Base-by-base conservation (phyloP, 768 basidiomycete genomes). In the Mycena haematopus region DNA sequence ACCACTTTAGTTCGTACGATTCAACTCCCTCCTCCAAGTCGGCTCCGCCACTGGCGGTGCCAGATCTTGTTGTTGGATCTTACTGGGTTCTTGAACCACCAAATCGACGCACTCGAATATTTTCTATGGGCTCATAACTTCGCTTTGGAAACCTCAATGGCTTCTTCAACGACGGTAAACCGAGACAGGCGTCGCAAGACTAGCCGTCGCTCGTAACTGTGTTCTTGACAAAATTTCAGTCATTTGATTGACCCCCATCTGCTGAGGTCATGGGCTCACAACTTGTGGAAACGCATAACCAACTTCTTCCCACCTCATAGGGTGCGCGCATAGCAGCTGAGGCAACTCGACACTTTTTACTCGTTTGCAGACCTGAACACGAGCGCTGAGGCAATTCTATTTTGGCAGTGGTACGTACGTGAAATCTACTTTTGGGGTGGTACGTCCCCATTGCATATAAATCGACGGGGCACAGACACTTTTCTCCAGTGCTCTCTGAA, bases 141-240 rank as follows among this genome's bases (percentile, higher is more conserved):
- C 36, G 14, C 36, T 36, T 36, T 36, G 36, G 36, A 36, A 11
- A 36, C 13, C 36, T 36, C 14, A 15, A n/a, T n/a, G n/a, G n/a
- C n/a, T n/a, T n/a, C n/a, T 13, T 13, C 36, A 36, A 36, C n/a
- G n/a, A n/a, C n/a, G n/a, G n/a, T n/a, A n/a, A n/a, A n/a, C 29
- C 9, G 29, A 9, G 9, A 31, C 29, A 31, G 29, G 29, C 36
- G 36, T 45, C 24, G 42, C 17, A 44, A 33, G 40, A 27, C 38
- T 25, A 44, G 29, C 40, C 19, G 38, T 13, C 11, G 40, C 40
- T 42, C 19, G 19, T 10, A 42, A 22, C 17, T 21, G 31, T 47
- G 36, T 40, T 58, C 33, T 58, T 58, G 47, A 21, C 46, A 13
- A 36, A 58, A 58, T 47, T 49, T 35, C 22, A 46, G 47, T 46